phyloP scores from a whole-genome alignment of 768 basidiomycete genomes.

The Termitomyces sp. region DNA sequence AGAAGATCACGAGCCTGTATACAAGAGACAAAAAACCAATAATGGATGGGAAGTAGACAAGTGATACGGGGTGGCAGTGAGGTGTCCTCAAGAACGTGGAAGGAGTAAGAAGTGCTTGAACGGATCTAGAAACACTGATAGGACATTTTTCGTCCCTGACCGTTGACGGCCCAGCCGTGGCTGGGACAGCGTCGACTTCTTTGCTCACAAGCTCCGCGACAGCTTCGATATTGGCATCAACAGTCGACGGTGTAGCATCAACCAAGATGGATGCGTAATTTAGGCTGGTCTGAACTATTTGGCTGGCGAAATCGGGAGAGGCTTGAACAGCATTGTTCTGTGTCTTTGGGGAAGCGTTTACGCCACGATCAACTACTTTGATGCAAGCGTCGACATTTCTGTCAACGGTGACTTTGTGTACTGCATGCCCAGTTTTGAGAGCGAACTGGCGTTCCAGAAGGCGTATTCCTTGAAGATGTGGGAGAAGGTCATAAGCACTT shows the following conservation, averaged over 20 bases:
- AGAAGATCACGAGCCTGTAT: conserved; percentile 40
- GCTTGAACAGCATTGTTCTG: conserved; percentile 28
- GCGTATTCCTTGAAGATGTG: conserved; percentile 67
- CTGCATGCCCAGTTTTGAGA: conserved; percentile 14
- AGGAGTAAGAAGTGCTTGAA: conserved; percentile 25
- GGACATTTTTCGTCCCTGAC: conserved; percentile 36
- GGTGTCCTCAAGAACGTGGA: conserved; percentile 8
- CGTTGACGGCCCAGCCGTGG: conserved; percentile 36
- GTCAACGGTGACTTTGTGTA: conserved; percentile 27
- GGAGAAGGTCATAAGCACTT: conserved; percentile 58
- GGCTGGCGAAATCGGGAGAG: conserved; percentile 26
- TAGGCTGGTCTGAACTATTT: conserved; percentile 28
- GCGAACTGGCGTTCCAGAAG: conserved; percentile 49
- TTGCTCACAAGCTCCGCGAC: conserved; percentile 26
- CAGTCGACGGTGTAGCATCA: conserved; percentile 19
- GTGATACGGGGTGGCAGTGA: conserved; percentile 9
- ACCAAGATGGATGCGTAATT: conserved; percentile 22
- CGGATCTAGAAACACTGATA: conserved; percentile 20
- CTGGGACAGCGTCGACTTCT: conserved; percentile 50
- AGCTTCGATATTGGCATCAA: conserved; percentile 17
- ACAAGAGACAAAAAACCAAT: conserved; percentile 40
- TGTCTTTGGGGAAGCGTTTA: conserved; percentile 25
- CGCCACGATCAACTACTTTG: conserved; percentile 22
- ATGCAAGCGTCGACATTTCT: conserved; percentile 43
- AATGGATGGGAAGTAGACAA: conserved; percentile 33